These are phyloP conservation scores for Geotrichum bryndzae DNA, from an alignment of 1,139 yeast species.

Conservation along the genomic window DNA sequence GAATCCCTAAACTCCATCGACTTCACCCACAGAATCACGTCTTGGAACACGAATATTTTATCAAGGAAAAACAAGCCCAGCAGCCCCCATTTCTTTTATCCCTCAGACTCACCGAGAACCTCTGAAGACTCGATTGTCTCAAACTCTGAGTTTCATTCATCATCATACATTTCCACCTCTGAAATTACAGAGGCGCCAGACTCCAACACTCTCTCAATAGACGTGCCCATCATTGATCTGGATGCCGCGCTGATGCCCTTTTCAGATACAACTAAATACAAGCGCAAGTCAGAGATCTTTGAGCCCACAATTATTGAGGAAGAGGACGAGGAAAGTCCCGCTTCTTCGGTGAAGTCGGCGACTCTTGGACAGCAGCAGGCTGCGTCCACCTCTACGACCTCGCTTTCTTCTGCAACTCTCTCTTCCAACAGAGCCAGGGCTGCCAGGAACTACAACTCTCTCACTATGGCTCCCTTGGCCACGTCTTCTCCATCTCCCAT, in stretches of 20 bases:
- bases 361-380: slow-evolving; percentile 18
- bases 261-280: slow-evolving; percentile 11
- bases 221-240: slow-evolving; percentile 28
- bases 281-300: slow-evolving; percentile 20
- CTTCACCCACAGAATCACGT: slow-evolving; percentile 5
- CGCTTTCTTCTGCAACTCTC: slow-evolving; percentile 14
- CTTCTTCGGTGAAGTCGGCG: not conserved
- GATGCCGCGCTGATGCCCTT: slow-evolving; percentile 33
- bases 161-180: slow-evolving; percentile 18
- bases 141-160: slow-evolving; percentile 16
- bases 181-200: slow-evolving; percentile 6
- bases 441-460: slow-evolving; percentile 19
- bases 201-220: slow-evolving; percentile 8
- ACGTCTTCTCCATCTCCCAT: not conserved
- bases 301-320: slow-evolving; percentile 23
- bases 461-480: slow-evolving; percentile 13
- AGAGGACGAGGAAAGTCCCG: slow-evolving; percentile 16
- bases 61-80: slow-evolving; percentile 1
- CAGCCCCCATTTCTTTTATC: not conserved
- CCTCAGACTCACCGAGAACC: slow-evolving; percentile 8
- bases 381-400: slow-evolving; percentile 18
- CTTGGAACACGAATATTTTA: slow-evolving; percentile 25
- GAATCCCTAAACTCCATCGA: slow-evolving; percentile 7
- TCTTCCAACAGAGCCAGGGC: slow-evolving; percentile 20
- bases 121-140: slow-evolving; percentile 14